phyloP scores from a whole-genome alignment of 31 red algal genomes.

The Porphyra umbilicalis region DNA sequence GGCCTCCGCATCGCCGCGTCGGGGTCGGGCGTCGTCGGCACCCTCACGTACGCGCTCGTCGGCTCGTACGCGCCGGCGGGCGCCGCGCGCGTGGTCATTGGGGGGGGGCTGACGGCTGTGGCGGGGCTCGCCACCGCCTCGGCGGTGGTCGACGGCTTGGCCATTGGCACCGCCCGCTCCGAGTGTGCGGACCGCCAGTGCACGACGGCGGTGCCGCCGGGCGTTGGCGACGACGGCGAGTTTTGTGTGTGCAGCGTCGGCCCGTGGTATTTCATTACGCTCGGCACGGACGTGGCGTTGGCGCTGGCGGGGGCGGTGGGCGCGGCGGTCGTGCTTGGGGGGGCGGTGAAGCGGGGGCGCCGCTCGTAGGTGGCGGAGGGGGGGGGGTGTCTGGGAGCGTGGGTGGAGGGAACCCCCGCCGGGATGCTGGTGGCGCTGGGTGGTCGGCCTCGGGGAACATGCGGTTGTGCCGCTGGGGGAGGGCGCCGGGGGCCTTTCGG shows the following conservation, averaged over 20 bases:
- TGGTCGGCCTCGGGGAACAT: no score
- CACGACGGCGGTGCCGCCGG: conserved; percentile 31
- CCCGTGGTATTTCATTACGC: conserved; percentile 52
- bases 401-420: no score
- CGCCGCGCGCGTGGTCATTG: conserved; percentile 21
- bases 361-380: background rate
- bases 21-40: conserved; percentile 27
- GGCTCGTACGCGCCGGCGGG: conserved; percentile 16
- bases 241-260: conserved; percentile 42
- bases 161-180: conserved; percentile 20
- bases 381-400: no score
- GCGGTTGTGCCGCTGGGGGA: no score
- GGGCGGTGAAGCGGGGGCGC: conserved; percentile 9
- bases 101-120: conserved; percentile 3
- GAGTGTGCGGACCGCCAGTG: conserved; percentile 35
- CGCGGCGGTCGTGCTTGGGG: conserved; percentile 12
- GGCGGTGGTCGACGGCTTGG: conserved; percentile 15
- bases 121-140: conserved; percentile 19
- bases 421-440: no score
- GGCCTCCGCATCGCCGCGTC: conserved; percentile 47
- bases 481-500: no score
- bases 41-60: conserved; percentile 55
- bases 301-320: conserved; percentile 18
- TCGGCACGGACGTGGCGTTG: conserved; percentile 42
- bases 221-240: conserved; percentile 24